Base-by-base conservation (phyloP, 106 monocot species). In the Apostasia ramifera region DNA sequence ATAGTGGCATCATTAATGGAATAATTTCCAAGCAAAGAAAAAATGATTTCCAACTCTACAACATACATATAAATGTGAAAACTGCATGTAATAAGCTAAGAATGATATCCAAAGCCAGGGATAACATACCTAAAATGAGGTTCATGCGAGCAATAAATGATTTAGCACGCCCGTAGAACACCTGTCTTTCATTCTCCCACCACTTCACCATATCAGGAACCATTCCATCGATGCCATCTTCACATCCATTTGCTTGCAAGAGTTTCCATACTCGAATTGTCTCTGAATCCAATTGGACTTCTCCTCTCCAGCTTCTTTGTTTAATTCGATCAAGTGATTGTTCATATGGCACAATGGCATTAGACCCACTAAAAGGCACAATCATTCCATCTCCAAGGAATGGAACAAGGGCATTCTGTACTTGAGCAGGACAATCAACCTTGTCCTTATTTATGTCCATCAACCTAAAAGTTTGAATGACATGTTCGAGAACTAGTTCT, bases 71-170 rank as follows among this genome's bases (percentile, higher is more conserved):
- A 26, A 43, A 44, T 38, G 40, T 1, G 40, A 39, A 39, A 8
- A n/a, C 52, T 8, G 6, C 52, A 52, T 52, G 5, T 44, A 44
- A 13, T 45, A 45, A 44, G 44, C 12, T 62, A n/a, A 62, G 4
- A 62, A 62, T 13, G 12, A 71, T 49, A 26, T 47, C 3, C 10
- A 60, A 11, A 59, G 51, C 2, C 0, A 57, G 43, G 63, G 53
- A 2, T 5, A 48, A 38, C 45, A 53, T 71, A 94, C 94, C 94
- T 94, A 85, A 88, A 55, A 94, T 69, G 47, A 85, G 83, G 61
- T 81, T 85, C 94, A 94, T 94, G 59, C 79, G 78, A 59, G 79
- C 74, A 78, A 87, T 91, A 66, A 94, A 94, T 43, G 79, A 78
- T 59, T 88, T 70, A 15, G 68, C 83, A 53, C 90, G 81, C 4